phyloP scores from a whole-genome alignment of 495 filamentous ascomycete genomes.

The Aspergillus carlsbadensis region DNA sequence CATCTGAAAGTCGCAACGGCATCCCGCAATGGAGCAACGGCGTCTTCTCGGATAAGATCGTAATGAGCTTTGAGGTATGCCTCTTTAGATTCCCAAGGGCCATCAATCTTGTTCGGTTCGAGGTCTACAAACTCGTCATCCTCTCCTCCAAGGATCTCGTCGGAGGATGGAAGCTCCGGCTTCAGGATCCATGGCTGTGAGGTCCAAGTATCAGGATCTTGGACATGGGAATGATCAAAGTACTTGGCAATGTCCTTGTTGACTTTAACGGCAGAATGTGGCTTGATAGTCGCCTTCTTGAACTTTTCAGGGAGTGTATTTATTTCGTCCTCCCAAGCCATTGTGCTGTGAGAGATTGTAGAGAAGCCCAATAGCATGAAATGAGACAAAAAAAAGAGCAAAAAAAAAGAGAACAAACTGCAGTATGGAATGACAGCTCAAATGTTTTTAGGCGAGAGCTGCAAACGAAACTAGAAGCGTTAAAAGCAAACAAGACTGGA shows the following conservation, averaged over 20 bases:
- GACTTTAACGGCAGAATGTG: constrained; percentile 6
- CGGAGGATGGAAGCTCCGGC: constrained; percentile 44
- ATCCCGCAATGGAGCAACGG: constrained; percentile 55
- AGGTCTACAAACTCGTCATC: constrained; percentile 30
- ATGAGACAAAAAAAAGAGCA: background rate
- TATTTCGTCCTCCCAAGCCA: constrained; percentile 2
- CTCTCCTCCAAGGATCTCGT: constrained; percentile 41
- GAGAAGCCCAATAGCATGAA: background rate
- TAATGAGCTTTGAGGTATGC: constrained; percentile 65
- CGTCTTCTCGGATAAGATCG: constrained; percentile 64
- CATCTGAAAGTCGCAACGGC: constrained; percentile 51
- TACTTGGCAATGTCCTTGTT: constrained; percentile 39
- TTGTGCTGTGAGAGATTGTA: background rate
- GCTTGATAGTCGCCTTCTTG: background rate
- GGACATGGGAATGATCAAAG: constrained; percentile 14
- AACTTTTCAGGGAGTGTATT: background rate
- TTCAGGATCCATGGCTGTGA: constrained; percentile 39
- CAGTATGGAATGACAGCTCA: background rate
- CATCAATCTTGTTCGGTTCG: constrained; percentile 36
- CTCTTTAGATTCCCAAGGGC: constrained; percentile 48
- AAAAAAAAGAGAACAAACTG: background rate
- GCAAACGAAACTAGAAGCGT: background rate
- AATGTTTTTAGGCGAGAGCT: background rate
- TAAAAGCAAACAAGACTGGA: constrained; percentile 1
- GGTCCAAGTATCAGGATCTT: constrained; percentile 33